Percentiles rank a stretch among this genome's conserved stretches.
Evolutionary conservation across 2,329 filamentous ascomycete species (phyloP).

Genomic region (Seiridium unicorne): DNA sequence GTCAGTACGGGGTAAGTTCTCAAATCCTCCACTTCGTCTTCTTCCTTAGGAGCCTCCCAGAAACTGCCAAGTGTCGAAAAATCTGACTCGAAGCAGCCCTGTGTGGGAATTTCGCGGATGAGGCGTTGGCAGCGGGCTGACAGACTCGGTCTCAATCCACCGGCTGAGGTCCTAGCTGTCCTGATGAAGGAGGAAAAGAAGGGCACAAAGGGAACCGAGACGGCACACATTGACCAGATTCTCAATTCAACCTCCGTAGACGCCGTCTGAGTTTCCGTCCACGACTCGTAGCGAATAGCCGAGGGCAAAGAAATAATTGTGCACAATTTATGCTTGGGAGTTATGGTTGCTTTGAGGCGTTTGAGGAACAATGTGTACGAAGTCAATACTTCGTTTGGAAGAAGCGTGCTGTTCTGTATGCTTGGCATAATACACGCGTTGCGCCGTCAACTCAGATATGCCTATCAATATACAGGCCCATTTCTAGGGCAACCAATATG

Average conservation of each 20-base stretch:
- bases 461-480: too few species aligned
- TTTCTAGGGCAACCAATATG: too few species aligned
- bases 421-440: too few species aligned
- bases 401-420: too few species aligned
- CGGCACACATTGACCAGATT: constrained; percentile 72
- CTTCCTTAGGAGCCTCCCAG: too few species aligned
- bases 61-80: not conserved
- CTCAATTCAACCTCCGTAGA: constrained; percentile 48
- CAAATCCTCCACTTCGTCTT: not conserved
- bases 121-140: constrained; percentile 89
- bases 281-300: not conserved
- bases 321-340: not conserved
- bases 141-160: constrained; percentile 77
- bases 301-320: not conserved
- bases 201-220: constrained; percentile 53
- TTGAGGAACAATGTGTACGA: too few species aligned
- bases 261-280: not conserved
- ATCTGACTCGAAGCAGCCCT: constrained; percentile 59
- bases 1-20: constrained; percentile 78
- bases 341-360: not conserved
- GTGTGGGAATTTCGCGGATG: constrained; percentile 76
- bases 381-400: too few species aligned
- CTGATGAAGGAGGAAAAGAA: constrained; percentile 68
- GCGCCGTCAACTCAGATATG: too few species aligned
- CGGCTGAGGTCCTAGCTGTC: constrained; percentile 86